Base-by-base conservation (phyloP, 2,329 filamentous ascomycete species). In the Gremmenia infestans region DNA sequence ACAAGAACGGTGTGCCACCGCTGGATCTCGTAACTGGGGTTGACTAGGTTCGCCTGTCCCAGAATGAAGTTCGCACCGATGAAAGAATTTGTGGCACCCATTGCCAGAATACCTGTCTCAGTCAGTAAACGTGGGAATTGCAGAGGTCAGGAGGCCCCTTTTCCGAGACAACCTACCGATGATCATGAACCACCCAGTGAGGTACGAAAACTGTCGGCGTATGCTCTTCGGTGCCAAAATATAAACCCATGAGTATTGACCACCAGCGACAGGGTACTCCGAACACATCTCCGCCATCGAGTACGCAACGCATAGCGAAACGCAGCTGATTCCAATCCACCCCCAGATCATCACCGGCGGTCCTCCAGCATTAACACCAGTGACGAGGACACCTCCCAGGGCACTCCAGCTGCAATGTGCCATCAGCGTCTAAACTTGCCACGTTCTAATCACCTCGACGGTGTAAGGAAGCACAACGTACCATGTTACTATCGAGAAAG, bases 261-360 rank as follows among this genome's bases (percentile, higher is more conserved):
- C 78, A 35, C 80, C 78, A 8, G 79, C 80, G 22, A 81, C 73
- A 0, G 80, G 80, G 60, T 78, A 82, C 59, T 76, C 78, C 28
- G 75, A 77, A 57, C 79, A 82, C 73, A 79, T 82, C 63, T 84
- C 81, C 19, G 81, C 81, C 75, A 83, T 81, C 1, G 78, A 78
- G 56, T 81, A 79, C 11, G 79, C 80, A 5, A 83, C 80, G 7
- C 76, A 73, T 12, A 83, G 67, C 1, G 78, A 76, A 19, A 78
- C 70, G 9, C 77, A 49, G 57, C 77, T 79, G 23, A 82, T 76
- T 4, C 74, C 78, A 22, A 83, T 66, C 75, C 79, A 83, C 43
- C 76, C 76, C 70, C 78, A 83, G 6, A 83, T 73, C 77, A 83
- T 83, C 43, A 83, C 79, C 0, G 81, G 78, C 3, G 81, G 79